A percentile compares a stretch with the other conserved stretches of the same genome.
phyloP scores from a whole-genome alignment of 495 filamentous ascomycete genomes.

The Hypomontagnella submonticulosa region DNA sequence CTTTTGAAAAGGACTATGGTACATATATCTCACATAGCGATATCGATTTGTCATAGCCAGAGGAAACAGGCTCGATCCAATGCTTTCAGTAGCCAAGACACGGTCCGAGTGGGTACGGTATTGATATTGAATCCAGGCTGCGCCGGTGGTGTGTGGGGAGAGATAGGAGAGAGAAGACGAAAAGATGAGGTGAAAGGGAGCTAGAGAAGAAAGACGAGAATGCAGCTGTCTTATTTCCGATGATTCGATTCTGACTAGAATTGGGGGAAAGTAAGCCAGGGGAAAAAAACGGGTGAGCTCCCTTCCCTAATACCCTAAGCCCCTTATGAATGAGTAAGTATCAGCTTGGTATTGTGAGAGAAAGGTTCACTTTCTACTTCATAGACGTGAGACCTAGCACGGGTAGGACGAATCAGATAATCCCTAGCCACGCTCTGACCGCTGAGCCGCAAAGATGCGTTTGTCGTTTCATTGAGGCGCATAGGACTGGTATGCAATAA shows the following conservation, averaged over 20 bases:
- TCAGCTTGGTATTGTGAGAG: background rate
- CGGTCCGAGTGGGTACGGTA: constrained; percentile 32
- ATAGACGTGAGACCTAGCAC: constrained; percentile 30
- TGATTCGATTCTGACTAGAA: background rate
- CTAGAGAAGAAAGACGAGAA: background rate
- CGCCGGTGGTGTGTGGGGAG: constrained; percentile 1
- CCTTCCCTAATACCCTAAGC: background rate
- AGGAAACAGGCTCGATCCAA: constrained; percentile 4
- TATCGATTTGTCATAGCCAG: constrained; percentile 18
- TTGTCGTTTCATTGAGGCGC: constrained; percentile 42
- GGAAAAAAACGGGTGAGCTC: background rate
- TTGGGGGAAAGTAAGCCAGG: background rate
- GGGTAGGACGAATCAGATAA: constrained; percentile 23
- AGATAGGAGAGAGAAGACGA: background rate
- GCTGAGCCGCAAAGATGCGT: constrained; percentile 36
- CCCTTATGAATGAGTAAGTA: constrained; percentile 10
- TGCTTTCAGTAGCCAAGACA: background rate
- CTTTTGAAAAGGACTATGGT: constrained; percentile 8
- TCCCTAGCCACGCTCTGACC: constrained; percentile 22
- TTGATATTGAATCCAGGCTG: constrained; percentile 1
- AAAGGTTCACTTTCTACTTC: constrained; percentile 1
- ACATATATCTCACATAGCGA: too few species aligned
- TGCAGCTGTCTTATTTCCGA: constrained; percentile 4
- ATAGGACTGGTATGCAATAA: too few species aligned
- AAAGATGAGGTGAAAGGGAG: background rate